Conservation (phyloP, 306 rosid species). For the Styphnolobium japonicum region DNA sequence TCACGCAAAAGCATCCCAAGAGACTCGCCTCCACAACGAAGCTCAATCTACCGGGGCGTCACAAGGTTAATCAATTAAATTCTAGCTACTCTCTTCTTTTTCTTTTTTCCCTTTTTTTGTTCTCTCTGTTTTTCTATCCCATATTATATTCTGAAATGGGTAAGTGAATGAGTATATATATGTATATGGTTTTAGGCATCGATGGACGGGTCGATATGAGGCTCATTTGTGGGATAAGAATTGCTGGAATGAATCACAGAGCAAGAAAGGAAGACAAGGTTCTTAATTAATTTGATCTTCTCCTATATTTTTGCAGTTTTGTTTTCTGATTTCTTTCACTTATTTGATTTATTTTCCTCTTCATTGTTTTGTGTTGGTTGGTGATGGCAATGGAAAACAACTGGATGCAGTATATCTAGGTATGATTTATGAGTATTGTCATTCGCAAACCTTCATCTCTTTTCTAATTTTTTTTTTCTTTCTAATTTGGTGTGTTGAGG, state of each 20-base stretch:
- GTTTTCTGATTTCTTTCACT: background rate
- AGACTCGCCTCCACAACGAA: slow-evolving; percentile 76
- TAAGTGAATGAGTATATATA: too few species aligned
- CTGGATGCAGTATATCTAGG: slow-evolving; percentile 81
- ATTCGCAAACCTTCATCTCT: background rate
- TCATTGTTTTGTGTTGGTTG: background rate
- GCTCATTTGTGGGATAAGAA: slow-evolving; percentile 99
- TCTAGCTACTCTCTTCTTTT: background rate
- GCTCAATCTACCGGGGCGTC: slow-evolving; percentile 82
- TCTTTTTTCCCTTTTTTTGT: background rate
- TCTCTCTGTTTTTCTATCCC: background rate
- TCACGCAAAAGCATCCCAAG: slow-evolving; percentile 66
- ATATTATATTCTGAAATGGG: background rate
- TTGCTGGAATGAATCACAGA: slow-evolving; percentile 87
- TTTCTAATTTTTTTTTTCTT: background rate
- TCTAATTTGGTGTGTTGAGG: background rate
- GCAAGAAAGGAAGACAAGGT: slow-evolving; percentile 98
- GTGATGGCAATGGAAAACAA: slow-evolving; percentile 28
- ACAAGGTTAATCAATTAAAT: slow-evolving; percentile 55
- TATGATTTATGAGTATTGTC: slow-evolving; percentile 21
- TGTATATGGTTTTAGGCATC: slow-evolving; percentile 48
- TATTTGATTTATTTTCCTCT: background rate
- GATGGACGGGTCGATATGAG: slow-evolving; percentile 95
- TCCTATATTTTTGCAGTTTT: background rate
- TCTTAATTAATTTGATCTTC: background rate